These are phyloP conservation scores for Tolypocladium album DNA, from an alignment of 2,329 filamentous ascomycete species.

Conservation along the genomic window DNA sequence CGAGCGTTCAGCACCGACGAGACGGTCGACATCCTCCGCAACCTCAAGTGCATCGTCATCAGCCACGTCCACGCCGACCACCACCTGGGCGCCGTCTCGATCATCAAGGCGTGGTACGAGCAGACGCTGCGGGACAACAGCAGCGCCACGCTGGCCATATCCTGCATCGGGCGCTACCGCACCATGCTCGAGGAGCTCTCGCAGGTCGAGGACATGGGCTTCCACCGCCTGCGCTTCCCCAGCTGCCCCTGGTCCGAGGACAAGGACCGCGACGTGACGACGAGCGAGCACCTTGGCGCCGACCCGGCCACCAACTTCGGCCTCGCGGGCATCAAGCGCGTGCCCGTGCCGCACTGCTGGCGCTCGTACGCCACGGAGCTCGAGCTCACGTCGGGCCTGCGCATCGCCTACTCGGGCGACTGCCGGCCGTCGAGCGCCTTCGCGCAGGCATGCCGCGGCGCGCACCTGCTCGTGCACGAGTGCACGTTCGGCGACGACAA, in stretches of 20 bases:
- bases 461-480: conserved; percentile 86
- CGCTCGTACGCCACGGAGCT: conserved; percentile 67
- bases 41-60: conserved; percentile 80
- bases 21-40: conserved; percentile 59
- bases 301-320: conserved; percentile 42
- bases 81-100: conserved; percentile 70
- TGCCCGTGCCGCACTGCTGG: conserved; percentile 67
- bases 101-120: conserved; percentile 76
- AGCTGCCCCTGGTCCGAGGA: conserved; percentile 12
- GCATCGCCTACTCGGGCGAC: conserved; percentile 88
- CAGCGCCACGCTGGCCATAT: conserved; percentile 46
- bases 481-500: conserved; percentile 92
- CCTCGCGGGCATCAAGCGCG: conserved; percentile 55
- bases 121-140: conserved; percentile 24
- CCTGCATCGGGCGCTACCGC: conserved; percentile 62
- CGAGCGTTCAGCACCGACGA: conserved; percentile 59
- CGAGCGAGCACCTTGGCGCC: conserved; percentile 27
- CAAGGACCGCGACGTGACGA: conserved; percentile 16
- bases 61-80: conserved; percentile 95
- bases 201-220: conserved; percentile 66
- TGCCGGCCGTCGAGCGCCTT: conserved; percentile 71
- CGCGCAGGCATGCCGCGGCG: conserved; percentile 56
- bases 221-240: conserved; percentile 35
- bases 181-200: conserved; percentile 72
- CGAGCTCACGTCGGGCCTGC: conserved; percentile 70